phyloP scores from a whole-genome alignment of 163 green algal genomes.

The Scenedesmus sp. region DNA sequence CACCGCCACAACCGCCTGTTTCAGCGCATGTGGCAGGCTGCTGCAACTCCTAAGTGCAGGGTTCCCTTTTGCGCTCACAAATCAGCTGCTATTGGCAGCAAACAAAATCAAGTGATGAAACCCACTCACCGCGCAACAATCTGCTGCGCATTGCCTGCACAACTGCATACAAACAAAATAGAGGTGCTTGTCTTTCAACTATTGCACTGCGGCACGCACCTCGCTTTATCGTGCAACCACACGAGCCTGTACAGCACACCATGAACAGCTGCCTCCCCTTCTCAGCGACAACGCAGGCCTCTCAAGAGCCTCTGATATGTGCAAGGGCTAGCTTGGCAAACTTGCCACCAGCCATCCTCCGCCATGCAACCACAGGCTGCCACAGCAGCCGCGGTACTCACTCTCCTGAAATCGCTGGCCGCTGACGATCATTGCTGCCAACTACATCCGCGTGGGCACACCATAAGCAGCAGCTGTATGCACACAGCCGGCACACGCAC shows the following conservation, averaged over 20 bases:
- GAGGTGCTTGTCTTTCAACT: neutral
- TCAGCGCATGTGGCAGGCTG: neutral
- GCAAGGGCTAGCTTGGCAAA: neutral
- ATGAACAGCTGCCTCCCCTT: neutral
- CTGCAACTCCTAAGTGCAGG: neutral
- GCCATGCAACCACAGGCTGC: neutral
- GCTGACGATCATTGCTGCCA: neutral
- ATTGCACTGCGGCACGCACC: neutral
- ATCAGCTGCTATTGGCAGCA: neutral
- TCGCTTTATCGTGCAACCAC: neutral
- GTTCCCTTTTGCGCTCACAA: neutral
- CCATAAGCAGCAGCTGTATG: neutral
- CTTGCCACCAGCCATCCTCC: neutral
- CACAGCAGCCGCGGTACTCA: slow-evolving; percentile 11
- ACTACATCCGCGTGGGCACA: neutral
- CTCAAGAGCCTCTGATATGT: no score
- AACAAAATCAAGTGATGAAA: no score
- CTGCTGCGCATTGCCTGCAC: neutral
- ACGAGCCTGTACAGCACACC: neutral
- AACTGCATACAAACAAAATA: neutral
- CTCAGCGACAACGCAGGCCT: neutral
- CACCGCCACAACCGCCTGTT: no score
- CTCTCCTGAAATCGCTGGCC: neutral
- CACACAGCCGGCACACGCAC: neutral
- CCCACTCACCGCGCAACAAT: neutral